A percentile compares a stretch with the other conserved stretches of the same genome.
phyloP scores from a whole-genome alignment of 2,329 filamentous ascomycete genomes.

The Alternaria sp. region DNA sequence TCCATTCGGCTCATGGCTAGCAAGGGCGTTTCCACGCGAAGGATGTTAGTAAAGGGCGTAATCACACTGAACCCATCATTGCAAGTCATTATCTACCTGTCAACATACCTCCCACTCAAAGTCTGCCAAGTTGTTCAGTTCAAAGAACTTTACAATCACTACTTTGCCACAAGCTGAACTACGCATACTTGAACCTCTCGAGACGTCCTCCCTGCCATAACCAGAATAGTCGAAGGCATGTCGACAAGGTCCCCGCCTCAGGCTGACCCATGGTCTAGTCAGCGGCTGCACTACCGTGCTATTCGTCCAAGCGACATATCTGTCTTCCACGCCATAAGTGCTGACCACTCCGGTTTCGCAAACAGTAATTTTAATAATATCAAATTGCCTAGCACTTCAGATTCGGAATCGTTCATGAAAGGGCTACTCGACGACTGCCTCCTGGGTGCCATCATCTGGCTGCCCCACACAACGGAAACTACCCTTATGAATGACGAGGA shows the following conservation, averaged over 20 bases:
- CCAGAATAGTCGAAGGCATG: background rate
- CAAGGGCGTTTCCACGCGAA: background rate
- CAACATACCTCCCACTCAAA: background rate
- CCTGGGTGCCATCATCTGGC: constrained; percentile 38
- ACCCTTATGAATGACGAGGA: background rate
- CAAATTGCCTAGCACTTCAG: constrained; percentile 23
- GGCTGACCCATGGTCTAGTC: constrained; percentile 13
- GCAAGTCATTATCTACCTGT: background rate
- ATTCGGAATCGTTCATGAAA: constrained; percentile 29
- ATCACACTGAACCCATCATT: background rate
- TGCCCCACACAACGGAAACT: background rate
- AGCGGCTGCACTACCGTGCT: constrained; percentile 37
- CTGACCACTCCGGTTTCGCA: constrained; percentile 34
- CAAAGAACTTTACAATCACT: accelerated
- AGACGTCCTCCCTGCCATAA: background rate
- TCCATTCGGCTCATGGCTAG: background rate
- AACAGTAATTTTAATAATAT: constrained; percentile 39
- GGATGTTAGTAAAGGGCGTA: background rate
- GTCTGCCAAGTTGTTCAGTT: background rate
- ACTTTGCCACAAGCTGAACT: background rate
- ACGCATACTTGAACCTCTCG: background rate
- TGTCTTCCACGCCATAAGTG: constrained; percentile 36
- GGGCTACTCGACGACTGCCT: constrained; percentile 26
- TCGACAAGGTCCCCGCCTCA: background rate
- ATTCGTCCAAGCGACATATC: constrained; percentile 33